Percentiles rank a stretch among this genome's conserved stretches.
Evolutionary conservation across 176 grass and related monocot species (phyloP).

Genomic region (Avena eriantha): DNA sequence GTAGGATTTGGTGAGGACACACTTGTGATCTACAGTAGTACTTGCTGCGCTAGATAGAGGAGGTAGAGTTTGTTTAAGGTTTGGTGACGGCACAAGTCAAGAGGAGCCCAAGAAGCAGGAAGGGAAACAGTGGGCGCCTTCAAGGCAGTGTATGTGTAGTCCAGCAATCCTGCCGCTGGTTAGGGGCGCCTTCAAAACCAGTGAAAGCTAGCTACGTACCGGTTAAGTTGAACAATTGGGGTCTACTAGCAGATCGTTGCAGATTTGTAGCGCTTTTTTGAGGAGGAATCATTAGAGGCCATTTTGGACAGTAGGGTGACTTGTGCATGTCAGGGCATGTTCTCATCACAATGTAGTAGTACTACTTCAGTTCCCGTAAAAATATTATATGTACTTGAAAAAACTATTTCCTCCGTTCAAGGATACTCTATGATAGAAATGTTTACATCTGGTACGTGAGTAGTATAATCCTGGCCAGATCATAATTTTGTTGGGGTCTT

Average conservation of each 20-base stretch:
- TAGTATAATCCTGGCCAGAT: not conserved
- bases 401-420: too few relatives aligned
- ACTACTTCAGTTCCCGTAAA: too few relatives aligned
- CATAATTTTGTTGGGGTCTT: too few relatives aligned
- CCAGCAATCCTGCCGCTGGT: slow-evolving; percentile 16
- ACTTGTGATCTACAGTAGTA: not conserved
- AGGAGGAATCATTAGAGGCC: not conserved
- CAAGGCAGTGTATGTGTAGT: not conserved
- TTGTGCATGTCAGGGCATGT: too few relatives aligned
- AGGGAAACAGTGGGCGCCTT: slow-evolving; percentile 43
- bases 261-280: not conserved
- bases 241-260: not conserved
- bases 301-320: not conserved
- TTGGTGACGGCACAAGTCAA: not conserved
- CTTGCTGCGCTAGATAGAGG: not conserved
- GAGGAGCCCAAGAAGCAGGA: not conserved
- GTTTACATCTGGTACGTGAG: not conserved
- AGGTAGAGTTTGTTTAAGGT: not conserved
- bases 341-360: too few relatives aligned
- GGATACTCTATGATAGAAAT: not conserved
- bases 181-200: slow-evolving; percentile 39
- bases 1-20: slow-evolving; percentile 19
- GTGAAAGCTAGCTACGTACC: not conserved
- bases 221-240: not conserved
- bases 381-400: too few relatives aligned